These are phyloP conservation scores for Biscogniauxia marginata DNA, from an alignment of 2,329 filamentous ascomycete species.

Conservation along the genomic window DNA sequence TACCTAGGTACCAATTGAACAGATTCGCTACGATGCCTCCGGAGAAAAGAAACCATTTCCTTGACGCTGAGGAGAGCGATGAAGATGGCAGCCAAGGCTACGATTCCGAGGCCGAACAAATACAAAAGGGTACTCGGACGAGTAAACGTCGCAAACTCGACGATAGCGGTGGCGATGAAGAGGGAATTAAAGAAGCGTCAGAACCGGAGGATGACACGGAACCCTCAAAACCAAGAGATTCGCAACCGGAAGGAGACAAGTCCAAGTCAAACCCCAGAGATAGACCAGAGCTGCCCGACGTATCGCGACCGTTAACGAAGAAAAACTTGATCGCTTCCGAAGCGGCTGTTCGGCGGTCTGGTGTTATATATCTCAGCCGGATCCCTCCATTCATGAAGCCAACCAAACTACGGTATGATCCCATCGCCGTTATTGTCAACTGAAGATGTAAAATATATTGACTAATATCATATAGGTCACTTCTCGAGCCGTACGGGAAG, in stretches of 20 bases:
- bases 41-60: constrained; percentile 70
- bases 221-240: too few relatives aligned
- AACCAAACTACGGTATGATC: constrained; percentile 63
- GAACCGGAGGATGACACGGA: constrained; percentile 23
- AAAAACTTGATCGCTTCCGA: constrained; percentile 67
- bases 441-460: not conserved
- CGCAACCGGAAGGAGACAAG: constrained; percentile 16
- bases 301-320: constrained; percentile 57
- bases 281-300: constrained; percentile 43
- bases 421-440: constrained; percentile 11
- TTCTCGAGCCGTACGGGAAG: constrained; percentile 71
- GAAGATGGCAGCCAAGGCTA: constrained; percentile 60
- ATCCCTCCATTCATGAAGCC: constrained; percentile 90
- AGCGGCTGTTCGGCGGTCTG: constrained; percentile 67
- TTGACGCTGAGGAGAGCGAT: constrained; percentile 60
- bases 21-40: constrained; percentile 53
- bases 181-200: constrained; percentile 17
- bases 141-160: constrained; percentile 50
- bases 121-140: constrained; percentile 62
- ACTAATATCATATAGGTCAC: constrained; percentile 22
- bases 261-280: constrained; percentile 26
- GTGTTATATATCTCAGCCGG: constrained; percentile 79
- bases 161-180: constrained; percentile 26
- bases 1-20: too few relatives aligned
- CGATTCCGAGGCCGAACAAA: constrained; percentile 64